phyloP scores from a whole-genome alignment of 164 flowering plant species.

The Stephania cephalantha region DNA sequence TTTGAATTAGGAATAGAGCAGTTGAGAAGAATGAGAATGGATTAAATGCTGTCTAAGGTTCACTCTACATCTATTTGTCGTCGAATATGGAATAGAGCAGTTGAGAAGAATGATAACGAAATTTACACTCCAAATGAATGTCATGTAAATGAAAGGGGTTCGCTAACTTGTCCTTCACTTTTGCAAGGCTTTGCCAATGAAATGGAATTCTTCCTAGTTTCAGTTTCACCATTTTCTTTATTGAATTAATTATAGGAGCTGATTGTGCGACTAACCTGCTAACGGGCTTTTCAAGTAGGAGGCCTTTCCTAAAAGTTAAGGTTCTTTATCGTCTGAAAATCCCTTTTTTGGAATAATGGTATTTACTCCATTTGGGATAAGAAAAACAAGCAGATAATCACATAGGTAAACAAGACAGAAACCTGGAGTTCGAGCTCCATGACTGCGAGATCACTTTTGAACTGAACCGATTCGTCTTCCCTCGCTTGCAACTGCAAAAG shows the following conservation, averaged over 20 bases:
- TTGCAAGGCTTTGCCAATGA: too few relatives aligned
- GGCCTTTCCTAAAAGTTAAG: too few relatives aligned
- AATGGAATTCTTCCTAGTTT: too few relatives aligned
- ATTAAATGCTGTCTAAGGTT: not conserved
- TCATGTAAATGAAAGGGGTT: not conserved
- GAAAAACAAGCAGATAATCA: not conserved
- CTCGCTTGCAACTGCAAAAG: constrained; percentile 44
- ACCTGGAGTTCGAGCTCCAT: constrained; percentile 82
- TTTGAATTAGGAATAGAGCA: not conserved
- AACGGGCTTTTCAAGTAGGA: too few relatives aligned
- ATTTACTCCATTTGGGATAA: not conserved
- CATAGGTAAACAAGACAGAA: not conserved
- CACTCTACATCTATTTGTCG: not conserved
- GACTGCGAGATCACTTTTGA: constrained; percentile 69
- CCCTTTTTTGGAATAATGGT: too few relatives aligned
- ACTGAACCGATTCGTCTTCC: constrained; percentile 58
- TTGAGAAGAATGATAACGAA: too few relatives aligned
- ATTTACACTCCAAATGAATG: not conserved
- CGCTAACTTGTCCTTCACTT: not conserved
- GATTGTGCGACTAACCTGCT: too few relatives aligned
- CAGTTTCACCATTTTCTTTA: too few relatives aligned
- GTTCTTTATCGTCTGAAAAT: too few relatives aligned
- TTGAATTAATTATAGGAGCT: too few relatives aligned
- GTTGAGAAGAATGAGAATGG: not conserved
- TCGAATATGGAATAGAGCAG: not conserved